Evolutionary conservation across 2,329 filamentous ascomycete genomes (phyloP).

Genomic region (Huntiella abstrusa): DNA sequence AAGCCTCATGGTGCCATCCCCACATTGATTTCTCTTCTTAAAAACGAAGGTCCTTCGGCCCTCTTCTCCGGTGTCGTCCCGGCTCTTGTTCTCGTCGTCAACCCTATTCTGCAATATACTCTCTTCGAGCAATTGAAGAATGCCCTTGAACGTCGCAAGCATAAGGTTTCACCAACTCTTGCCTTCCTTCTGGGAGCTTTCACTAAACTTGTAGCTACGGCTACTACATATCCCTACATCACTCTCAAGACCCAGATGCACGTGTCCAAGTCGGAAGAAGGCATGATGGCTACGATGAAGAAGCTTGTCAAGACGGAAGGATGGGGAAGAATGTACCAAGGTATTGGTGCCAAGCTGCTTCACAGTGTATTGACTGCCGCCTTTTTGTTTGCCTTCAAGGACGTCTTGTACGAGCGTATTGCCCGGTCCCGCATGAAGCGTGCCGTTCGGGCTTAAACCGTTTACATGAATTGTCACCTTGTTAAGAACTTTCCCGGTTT

Average conservation of each 20-base stretch:
- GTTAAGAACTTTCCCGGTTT: neutral
- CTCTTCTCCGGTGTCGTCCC: constrained; percentile 87
- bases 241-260: constrained; percentile 98
- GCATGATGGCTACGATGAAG: constrained; percentile 58
- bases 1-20: constrained; percentile 53
- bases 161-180: constrained; percentile 60
- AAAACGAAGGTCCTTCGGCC: constrained; percentile 64
- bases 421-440: constrained; percentile 39
- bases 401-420: constrained; percentile 75
- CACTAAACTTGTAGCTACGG: constrained; percentile 86
- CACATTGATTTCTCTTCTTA: constrained; percentile 63
- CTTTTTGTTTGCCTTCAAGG: constrained; percentile 95
- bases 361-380: constrained; percentile 94
- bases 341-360: constrained; percentile 87
- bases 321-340: constrained; percentile 82
- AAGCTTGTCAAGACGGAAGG: constrained; percentile 76
- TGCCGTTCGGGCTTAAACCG: constrained; percentile 19
- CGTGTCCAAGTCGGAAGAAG: constrained; percentile 63
- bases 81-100: constrained; percentile 84
- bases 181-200: constrained; percentile 83
- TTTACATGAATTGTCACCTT: neutral
- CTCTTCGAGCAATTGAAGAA: constrained; percentile 99
- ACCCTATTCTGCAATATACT: constrained; percentile 96
- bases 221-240: constrained; percentile 94
- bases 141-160: constrained; percentile 47